phyloP scores from a whole-genome alignment of 225 moss, liverwort and hornwort genomes.

The Straminergon stramineum region DNA sequence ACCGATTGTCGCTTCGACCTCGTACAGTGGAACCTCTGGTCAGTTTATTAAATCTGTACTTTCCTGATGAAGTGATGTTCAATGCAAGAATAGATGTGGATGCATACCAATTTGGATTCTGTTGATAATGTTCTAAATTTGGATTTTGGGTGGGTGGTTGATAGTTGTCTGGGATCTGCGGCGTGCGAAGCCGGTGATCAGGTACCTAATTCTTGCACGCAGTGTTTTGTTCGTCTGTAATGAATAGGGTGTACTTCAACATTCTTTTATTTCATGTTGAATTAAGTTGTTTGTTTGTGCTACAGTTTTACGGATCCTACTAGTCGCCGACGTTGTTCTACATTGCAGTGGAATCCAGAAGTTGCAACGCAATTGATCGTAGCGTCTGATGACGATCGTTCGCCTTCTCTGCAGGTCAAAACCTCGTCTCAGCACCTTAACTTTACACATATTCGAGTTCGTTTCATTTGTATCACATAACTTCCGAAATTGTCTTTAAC shows the following conservation, averaged over 20 bases:
- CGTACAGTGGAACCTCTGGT: conserved; percentile 85
- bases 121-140: background rate
- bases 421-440: background rate
- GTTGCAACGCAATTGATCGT: conserved; percentile 90
- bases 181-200: conserved; percentile 80
- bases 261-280: background rate
- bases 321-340: conserved; percentile 79
- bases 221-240: background rate
- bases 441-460: background rate
- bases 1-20: conserved; percentile 81
- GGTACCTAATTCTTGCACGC: conserved; percentile 17
- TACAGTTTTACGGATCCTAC: conserved; percentile 92
- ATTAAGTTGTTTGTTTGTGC: background rate
- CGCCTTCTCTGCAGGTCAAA: conserved; percentile 66
- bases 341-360: conserved; percentile 98
- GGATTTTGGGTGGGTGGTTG: conserved; percentile 4
- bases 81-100: background rate
- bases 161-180: conserved; percentile 96
- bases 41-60: background rate
- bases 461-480: background rate
- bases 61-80: background rate
- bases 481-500: background rate
- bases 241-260: background rate
- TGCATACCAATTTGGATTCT: background rate
- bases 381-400: conserved; percentile 94